A percentile compares a stretch with the other conserved stretches of the same genome.
phyloP scores from a whole-genome alignment of 805 yeast species.

The Ogataea angusta region DNA sequence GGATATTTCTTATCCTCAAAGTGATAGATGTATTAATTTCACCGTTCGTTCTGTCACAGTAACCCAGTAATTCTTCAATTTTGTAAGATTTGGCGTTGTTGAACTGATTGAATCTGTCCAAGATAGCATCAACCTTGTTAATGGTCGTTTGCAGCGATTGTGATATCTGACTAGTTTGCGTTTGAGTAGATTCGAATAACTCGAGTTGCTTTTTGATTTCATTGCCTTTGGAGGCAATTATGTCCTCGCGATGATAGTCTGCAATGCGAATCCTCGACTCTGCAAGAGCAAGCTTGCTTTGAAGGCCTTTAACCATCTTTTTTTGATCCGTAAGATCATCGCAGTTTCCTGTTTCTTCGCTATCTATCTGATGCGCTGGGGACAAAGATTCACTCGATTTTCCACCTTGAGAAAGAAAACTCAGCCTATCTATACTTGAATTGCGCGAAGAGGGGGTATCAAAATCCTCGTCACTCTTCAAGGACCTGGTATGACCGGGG shows the following conservation, averaged over 20 bases:
- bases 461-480: constrained; percentile 13
- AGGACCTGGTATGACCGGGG: constrained; percentile 15
- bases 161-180: constrained; percentile 24
- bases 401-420: neutral
- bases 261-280: constrained; percentile 19
- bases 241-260: constrained; percentile 17
- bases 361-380: constrained; percentile 2
- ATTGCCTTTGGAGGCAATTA: constrained; percentile 18
- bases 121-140: constrained; percentile 19
- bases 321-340: constrained; percentile 15
- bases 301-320: constrained; percentile 15
- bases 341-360: constrained; percentile 3
- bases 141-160: constrained; percentile 15
- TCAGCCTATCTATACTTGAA: constrained; percentile 10
- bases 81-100: constrained; percentile 34
- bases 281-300: constrained; percentile 13
- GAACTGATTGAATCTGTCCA: constrained; percentile 22
- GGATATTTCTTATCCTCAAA: constrained; percentile 52
- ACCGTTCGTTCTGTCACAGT: constrained; percentile 66
- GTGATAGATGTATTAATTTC: constrained; percentile 72
- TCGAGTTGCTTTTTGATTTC: constrained; percentile 28
- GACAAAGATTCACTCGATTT: constrained; percentile 16
- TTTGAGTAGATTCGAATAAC: constrained; percentile 31
- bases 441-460: constrained; percentile 6
- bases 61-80: constrained; percentile 58